Percentiles rank a stretch among this genome's conserved stretches.
These are phyloP conservation scores for Globisporangium carolinianum DNA, from an alignment of 352 stramenopile genomes.

Conservation along the genomic window DNA sequence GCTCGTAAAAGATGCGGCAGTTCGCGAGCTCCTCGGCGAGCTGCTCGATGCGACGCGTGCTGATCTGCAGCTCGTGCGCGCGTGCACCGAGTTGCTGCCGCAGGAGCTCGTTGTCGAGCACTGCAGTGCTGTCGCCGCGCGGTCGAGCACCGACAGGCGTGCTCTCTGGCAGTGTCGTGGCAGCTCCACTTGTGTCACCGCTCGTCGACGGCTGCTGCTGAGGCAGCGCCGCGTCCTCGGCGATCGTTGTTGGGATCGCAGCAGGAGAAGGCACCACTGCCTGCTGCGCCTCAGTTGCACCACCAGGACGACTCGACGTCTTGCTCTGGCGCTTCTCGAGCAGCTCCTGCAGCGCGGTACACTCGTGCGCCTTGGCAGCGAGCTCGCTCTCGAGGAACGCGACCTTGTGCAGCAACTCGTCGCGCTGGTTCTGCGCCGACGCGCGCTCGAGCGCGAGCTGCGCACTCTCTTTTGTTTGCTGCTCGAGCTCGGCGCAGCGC, in stretches of 20 bases:
- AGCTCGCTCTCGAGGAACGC: slow-evolving; percentile 46
- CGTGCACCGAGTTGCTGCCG: slow-evolving; percentile 47
- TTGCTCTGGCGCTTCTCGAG: slow-evolving; percentile 15
- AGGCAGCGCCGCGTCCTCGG: not conserved
- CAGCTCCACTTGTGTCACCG: not conserved
- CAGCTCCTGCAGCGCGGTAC: slow-evolving; percentile 35
- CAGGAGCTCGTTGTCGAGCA: slow-evolving; percentile 46
- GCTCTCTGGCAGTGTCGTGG: not conserved
- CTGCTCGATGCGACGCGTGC: slow-evolving; percentile 31
- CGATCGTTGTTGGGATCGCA: slow-evolving; percentile 2
- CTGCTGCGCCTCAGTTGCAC: too few species aligned
- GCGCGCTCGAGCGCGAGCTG: slow-evolving; percentile 32
- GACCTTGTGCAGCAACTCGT: slow-evolving; percentile 46
- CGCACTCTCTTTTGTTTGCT: slow-evolving; percentile 26
- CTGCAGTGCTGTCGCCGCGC: slow-evolving; percentile 12
- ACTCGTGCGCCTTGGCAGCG: slow-evolving; percentile 38
- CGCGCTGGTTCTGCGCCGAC: slow-evolving; percentile 29
- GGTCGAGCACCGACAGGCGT: not conserved
- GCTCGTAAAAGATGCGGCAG: slow-evolving; percentile 49
- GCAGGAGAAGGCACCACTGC: not conserved
- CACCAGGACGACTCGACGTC: not conserved
- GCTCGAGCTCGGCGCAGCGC: slow-evolving; percentile 44
- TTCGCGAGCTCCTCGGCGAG: slow-evolving; percentile 40
- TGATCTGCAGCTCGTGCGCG: slow-evolving; percentile 36
- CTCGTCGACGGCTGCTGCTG: not conserved